These are phyloP conservation scores for Catunica adiposa DNA, from an alignment of 2,329 filamentous ascomycete genomes.

Conservation along the genomic window DNA sequence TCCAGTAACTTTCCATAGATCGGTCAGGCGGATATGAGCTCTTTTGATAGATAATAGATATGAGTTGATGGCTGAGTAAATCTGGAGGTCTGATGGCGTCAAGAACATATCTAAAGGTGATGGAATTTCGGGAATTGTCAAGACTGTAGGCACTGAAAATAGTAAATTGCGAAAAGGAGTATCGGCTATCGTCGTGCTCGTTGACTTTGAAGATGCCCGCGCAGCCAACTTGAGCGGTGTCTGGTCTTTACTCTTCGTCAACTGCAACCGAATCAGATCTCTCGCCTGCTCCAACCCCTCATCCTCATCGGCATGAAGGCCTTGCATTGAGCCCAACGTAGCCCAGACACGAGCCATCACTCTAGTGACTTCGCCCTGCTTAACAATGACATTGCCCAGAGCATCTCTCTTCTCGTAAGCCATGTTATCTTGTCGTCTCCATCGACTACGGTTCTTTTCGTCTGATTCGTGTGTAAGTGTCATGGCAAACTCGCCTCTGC, in stretches of 20 bases:
- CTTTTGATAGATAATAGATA: conserved; percentile 76
- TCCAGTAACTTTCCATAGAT: conserved; percentile 71
- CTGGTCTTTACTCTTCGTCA: conserved; percentile 32
- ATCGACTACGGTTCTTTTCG: conserved; percentile 56
- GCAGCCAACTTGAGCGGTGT: conserved; percentile 22
- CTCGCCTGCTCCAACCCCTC: conserved; percentile 71
- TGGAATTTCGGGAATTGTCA: conserved; percentile 55
- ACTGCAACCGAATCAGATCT: conserved; percentile 52
- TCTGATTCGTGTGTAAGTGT: conserved; percentile 75
- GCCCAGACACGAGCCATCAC: conserved; percentile 66
- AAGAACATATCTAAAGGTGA: conserved; percentile 81
- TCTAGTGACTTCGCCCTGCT: conserved; percentile 71
- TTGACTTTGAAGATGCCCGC: conserved; percentile 13
- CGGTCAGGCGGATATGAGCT: conserved; percentile 67
- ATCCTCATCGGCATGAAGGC: conserved; percentile 56
- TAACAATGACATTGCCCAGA: conserved; percentile 47
- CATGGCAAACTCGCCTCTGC: conserved; percentile 80
- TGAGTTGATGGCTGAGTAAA: conserved; percentile 71
- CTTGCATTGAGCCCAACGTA: conserved; percentile 57
- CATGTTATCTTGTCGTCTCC: conserved; percentile 45
- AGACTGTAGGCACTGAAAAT: conserved; percentile 37
- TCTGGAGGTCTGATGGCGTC: conserved; percentile 53
- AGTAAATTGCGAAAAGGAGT: conserved; percentile 61
- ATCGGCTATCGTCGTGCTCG: conserved; percentile 21
- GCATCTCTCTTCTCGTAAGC: conserved; percentile 40